Evolutionary conservation across 257 asterid species (phyloP).

Genomic region (Nicotiana obtusifolia): DNA sequence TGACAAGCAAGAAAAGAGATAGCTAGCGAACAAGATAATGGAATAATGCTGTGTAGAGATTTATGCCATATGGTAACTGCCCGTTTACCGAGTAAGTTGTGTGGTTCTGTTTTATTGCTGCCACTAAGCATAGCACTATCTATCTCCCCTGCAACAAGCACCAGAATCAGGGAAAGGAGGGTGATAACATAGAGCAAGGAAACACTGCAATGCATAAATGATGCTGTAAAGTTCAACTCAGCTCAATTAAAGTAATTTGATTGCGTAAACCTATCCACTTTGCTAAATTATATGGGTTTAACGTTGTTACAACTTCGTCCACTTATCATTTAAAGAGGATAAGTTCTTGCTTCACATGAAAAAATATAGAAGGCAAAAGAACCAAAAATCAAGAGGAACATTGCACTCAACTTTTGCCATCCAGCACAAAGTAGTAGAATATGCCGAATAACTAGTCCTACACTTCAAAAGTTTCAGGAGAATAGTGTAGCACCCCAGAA

Average conservation of each 20-base stretch:
- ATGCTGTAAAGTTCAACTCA: too few relatives aligned
- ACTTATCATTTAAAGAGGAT: not conserved
- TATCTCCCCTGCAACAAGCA: conserved; percentile 37
- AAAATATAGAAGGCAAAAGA: not conserved
- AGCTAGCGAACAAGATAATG: conserved; percentile 50
- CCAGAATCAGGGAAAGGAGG: not conserved
- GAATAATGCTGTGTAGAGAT: conserved; percentile 41
- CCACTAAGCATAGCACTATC: conserved; percentile 25
- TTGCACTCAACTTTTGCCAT: not conserved
- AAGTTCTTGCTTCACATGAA: not conserved
- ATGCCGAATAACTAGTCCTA: not conserved
- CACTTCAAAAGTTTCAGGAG: not conserved
- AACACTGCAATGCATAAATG: not conserved
- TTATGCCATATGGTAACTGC: conserved; percentile 51
- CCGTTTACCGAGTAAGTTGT: conserved; percentile 51
- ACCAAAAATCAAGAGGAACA: not conserved
- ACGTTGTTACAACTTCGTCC: not conserved
- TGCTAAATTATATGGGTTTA: not conserved
- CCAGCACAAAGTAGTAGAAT: not conserved
- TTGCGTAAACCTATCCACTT: not conserved
- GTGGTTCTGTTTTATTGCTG: conserved; percentile 39
- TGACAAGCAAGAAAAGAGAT: conserved; percentile 68
- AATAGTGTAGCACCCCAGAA: too few relatives aligned
- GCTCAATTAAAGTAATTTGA: not conserved
- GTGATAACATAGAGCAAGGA: not conserved